Percentiles rank a stretch among this genome's conserved stretches.
phyloP scores from a whole-genome alignment of 768 basidiomycete genomes.

The Rhizopogon rudus region DNA sequence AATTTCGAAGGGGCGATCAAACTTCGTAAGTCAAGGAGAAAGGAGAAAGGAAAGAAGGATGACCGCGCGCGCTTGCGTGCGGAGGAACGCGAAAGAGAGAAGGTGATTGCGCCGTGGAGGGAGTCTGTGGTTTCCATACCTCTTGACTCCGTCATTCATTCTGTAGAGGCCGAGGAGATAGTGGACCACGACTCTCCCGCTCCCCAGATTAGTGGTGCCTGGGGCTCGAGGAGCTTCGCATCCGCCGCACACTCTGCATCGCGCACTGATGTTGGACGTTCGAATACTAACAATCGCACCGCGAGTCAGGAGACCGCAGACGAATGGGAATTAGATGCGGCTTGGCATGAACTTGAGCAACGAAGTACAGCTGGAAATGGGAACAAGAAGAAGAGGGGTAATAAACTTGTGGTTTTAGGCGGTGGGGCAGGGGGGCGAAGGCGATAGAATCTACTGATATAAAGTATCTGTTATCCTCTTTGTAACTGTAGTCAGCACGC shows the following conservation, averaged over 20 bases:
- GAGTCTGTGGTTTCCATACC: slow-evolving; percentile 8
- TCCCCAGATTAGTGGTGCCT: slow-evolving; percentile 46
- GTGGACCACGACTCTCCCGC: slow-evolving; percentile 4
- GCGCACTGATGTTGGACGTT: slow-evolving; percentile 35
- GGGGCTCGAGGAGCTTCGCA: slow-evolving; percentile 81
- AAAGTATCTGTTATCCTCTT: neutral
- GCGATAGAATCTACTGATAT: slow-evolving; percentile 19
- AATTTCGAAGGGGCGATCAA: slow-evolving; percentile 82
- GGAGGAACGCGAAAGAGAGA: slow-evolving; percentile 73
- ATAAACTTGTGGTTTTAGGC: slow-evolving; percentile 68
- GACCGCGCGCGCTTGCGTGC: slow-evolving; percentile 76
- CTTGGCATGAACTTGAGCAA: slow-evolving; percentile 79
- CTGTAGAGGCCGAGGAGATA: slow-evolving; percentile 11
- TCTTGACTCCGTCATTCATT: slow-evolving; percentile 4
- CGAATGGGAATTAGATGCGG: slow-evolving; percentile 74
- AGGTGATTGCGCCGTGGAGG: slow-evolving; percentile 24
- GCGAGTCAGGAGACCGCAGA: slow-evolving; percentile 36
- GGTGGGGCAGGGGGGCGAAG: slow-evolving; percentile 54
- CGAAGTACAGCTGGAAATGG: slow-evolving; percentile 35
- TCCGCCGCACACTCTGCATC: slow-evolving; percentile 59
- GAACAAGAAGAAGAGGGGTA: slow-evolving; percentile 55
- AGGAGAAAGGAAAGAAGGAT: slow-evolving; percentile 82
- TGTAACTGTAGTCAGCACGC: slow-evolving; percentile 11
- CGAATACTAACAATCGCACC: slow-evolving; percentile 25
- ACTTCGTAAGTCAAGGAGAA: slow-evolving; percentile 65